A percentile compares a stretch with the other conserved stretches of the same genome.
phyloP scores from a whole-genome alignment of 257 asterid species.

The Nicotiana paniculata region DNA sequence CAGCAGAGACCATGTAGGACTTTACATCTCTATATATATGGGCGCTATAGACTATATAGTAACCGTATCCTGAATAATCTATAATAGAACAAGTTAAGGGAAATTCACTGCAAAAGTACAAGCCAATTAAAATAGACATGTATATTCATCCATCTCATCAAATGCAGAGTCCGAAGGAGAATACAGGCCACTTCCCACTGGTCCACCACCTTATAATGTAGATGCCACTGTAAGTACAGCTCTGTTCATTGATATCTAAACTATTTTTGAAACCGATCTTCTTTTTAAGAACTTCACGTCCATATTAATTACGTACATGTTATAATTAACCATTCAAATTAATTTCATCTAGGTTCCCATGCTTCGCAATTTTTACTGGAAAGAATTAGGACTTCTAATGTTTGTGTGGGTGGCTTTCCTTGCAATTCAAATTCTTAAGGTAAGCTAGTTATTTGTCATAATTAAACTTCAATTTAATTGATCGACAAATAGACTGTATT shows the following conservation, averaged over 20 bases:
- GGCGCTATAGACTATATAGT: neutral
- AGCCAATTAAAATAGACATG: neutral
- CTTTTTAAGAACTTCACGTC: neutral
- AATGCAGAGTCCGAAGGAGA: slow-evolving; percentile 27
- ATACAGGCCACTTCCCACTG: slow-evolving; percentile 25
- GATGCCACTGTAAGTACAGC: slow-evolving; percentile 23
- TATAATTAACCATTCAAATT: neutral
- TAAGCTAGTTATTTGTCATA: neutral
- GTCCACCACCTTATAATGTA: slow-evolving; percentile 9
- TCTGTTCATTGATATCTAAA: neutral
- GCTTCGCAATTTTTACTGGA: slow-evolving; percentile 27
- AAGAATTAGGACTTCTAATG: slow-evolving; percentile 24
- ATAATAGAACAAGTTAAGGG: neutral
- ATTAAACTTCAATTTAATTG: neutral
- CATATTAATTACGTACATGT: no score
- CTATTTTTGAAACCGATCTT: neutral
- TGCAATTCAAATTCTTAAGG: slow-evolving; percentile 29
- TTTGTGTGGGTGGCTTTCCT: slow-evolving; percentile 36
- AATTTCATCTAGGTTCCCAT: slow-evolving; percentile 15
- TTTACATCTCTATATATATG: no score
- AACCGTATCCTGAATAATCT: neutral
- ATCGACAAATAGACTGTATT: neutral
- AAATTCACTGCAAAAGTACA: neutral
- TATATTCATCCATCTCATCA: neutral
- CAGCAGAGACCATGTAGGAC: no score